Percentiles rank a stretch among this genome's conserved stretches.
Conservation (phyloP, 352 stramenopile genomes). For the Phytophthora cajani region DNA sequence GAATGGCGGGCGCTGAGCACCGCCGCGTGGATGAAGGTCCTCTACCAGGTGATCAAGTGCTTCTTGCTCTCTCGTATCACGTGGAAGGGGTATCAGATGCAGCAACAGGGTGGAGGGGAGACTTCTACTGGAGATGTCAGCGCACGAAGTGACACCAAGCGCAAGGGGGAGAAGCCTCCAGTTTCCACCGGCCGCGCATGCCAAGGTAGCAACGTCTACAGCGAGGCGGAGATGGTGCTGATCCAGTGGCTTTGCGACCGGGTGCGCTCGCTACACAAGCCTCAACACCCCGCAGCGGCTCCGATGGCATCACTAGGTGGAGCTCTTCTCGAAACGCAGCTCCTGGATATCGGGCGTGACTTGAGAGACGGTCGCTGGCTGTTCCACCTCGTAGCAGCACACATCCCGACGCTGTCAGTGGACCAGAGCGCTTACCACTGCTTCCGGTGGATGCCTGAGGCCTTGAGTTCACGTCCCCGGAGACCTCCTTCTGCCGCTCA, state of each 20-base stretch:
- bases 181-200: conserved; percentile 30
- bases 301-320: conserved; percentile 8
- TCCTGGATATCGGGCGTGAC: conserved; percentile 70
- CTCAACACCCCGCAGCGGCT: conserved; percentile 1
- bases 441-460: conserved; percentile 51
- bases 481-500: conserved; percentile 36
- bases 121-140: conserved; percentile 5
- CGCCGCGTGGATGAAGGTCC: conserved; percentile 84
- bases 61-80: conserved; percentile 93
- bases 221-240: conserved; percentile 90
- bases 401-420: conserved; percentile 85
- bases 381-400: conserved; percentile 86
- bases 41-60: conserved; percentile 93
- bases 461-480: conserved; percentile 31
- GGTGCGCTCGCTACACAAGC: conserved; percentile 35
- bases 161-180: conserved; percentile 20
- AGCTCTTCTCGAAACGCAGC: conserved; percentile 22
- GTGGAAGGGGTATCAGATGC: conserved; percentile 73
- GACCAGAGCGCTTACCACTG: conserved; percentile 71
- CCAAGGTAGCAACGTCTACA: conserved; percentile 92
- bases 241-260: conserved; percentile 92
- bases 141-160: conserved; percentile 19
- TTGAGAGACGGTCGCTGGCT: conserved; percentile 81
- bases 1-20: conserved; percentile 63
- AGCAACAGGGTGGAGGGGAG: conserved; percentile 23